Base-by-base conservation (phyloP, 2,329 filamentous ascomycete genomes). In the Fusarium graminum region DNA sequence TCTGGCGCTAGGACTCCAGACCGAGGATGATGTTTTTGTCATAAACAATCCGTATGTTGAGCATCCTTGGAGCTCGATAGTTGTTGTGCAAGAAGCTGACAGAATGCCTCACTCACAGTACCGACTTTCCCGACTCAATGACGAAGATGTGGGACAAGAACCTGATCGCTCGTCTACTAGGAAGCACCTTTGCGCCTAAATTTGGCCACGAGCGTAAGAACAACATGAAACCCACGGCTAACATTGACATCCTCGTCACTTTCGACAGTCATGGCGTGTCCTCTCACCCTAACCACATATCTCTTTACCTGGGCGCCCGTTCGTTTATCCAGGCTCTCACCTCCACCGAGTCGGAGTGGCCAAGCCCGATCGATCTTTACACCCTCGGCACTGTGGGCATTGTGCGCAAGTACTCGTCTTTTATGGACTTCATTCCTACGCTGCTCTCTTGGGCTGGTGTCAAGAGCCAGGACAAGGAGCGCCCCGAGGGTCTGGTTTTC, bases 221-320 rank as follows among this genome's bases (percentile, higher is more conserved):
- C 53, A 74, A 75, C 63, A 42, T 72, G 19, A 73, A 75, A 9
- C 81, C 84, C 11, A 79, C 78, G 2, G 81, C 83, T 49, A 83
- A 81, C 51, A 92, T 97, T 74, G 93, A 97, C 78, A 86, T 90
- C 28, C 85, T 99, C 70, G 83, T 99, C 68, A 99, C 95, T 29
- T 99, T 99, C 75, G 95, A 99, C 80, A 75, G 79, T n/a, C 67
- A 80, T 46, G 95, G 95, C 59, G 85, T 99, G 46, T 97, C 93
- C 59, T 87, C 87, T 41, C 95, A 99, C 79, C 93, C 93, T 22
- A 99, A 99, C 82, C 95, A 99, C 81, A 91, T 92, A 65, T 93
- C 93, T 7, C 86, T 98, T 10, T 93, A 93, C 80, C 85, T 92
- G 76, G 95, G 94, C 57, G 92, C 93, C 8, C 85, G 87, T 43